Percentiles rank a stretch among this genome's conserved stretches.
Evolutionary conservation across 805 yeast genomes (phyloP).

Genomic region (Scheffersomyces amazonensis): DNA sequence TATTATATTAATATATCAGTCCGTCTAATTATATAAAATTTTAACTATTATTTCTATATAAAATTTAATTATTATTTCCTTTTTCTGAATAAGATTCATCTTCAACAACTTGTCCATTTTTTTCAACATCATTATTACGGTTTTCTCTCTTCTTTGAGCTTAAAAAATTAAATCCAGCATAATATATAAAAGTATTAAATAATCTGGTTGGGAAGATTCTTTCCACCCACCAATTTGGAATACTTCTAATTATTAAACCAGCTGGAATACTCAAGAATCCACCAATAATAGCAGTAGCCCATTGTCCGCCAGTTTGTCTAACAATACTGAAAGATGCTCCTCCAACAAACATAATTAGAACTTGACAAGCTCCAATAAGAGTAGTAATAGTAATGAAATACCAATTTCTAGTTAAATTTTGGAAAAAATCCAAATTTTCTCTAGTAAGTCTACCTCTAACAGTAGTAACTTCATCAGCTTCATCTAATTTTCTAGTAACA

Average conservation of each 20-base stretch:
- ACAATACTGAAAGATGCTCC: constrained; percentile 90
- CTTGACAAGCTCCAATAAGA: constrained; percentile 80
- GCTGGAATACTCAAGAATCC: constrained; percentile 81
- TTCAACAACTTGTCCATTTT: neutral
- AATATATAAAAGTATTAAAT: constrained; percentile 37
- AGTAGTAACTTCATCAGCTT: constrained; percentile 64
- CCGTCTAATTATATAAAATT: too few relatives aligned
- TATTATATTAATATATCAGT: too few relatives aligned
- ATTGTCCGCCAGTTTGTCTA: constrained; percentile 77
- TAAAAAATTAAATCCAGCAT: constrained; percentile 34
- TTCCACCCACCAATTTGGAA: constrained; percentile 78
- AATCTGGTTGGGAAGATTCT: constrained; percentile 61
- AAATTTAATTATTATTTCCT: too few relatives aligned
- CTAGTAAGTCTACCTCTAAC: constrained; percentile 57
- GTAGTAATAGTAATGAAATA: constrained; percentile 72
- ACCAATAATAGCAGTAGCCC: constrained; percentile 84
- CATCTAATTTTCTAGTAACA: constrained; percentile 88
- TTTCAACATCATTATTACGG: neutral
- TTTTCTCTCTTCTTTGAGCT: constrained; percentile 21
- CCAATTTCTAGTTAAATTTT: constrained; percentile 76
- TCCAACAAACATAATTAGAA: constrained; percentile 92
- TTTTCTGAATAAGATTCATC: too few relatives aligned
- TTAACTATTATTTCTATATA: too few relatives aligned
- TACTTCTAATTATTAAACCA: constrained; percentile 70
- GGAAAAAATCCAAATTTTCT: constrained; percentile 76